Percentiles rank a stretch among this genome's conserved stretches.
phyloP scores from a whole-genome alignment of 345 rosid species.

The Nasturtium officinale region DNA sequence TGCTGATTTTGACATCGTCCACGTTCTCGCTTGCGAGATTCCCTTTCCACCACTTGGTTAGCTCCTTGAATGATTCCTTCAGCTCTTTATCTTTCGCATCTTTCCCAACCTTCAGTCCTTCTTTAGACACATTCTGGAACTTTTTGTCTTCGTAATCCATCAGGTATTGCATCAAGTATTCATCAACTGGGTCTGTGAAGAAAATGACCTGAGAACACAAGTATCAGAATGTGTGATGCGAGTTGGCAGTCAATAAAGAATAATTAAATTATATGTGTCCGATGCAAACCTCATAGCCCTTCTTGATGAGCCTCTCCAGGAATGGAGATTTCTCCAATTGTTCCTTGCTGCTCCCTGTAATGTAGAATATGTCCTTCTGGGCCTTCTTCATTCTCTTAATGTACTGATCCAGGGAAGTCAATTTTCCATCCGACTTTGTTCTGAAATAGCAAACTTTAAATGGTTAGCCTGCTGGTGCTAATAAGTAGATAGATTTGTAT shows the following conservation, averaged over 20 bases:
- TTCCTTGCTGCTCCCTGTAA: slow-evolving; percentile 93
- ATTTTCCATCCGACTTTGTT: slow-evolving; percentile 86
- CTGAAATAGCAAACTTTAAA: slow-evolving; percentile 47
- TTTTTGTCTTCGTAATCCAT: slow-evolving; percentile 95
- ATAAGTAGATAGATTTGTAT: background rate
- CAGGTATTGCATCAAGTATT: slow-evolving; percentile 96
- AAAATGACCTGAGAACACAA: slow-evolving; percentile 73
- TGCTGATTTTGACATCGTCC: slow-evolving; percentile 91
- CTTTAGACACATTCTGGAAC: slow-evolving; percentile 96
- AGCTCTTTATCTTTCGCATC: slow-evolving; percentile 79
- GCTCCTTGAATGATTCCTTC: slow-evolving; percentile 90
- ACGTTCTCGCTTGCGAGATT: slow-evolving; percentile 76
- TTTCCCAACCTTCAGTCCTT: slow-evolving; percentile 86
- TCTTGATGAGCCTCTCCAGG: slow-evolving; percentile 93
- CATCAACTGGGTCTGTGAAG: slow-evolving; percentile 98
- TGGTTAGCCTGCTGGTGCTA: slow-evolving; percentile 1
- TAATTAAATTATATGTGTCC: background rate
- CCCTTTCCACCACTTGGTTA: slow-evolving; percentile 94
- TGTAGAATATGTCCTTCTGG: slow-evolving; percentile 91
- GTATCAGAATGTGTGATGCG: background rate
- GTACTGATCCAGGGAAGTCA: slow-evolving; percentile 94
- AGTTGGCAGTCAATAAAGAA: background rate
- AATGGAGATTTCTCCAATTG: slow-evolving; percentile 94
- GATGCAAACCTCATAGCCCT: slow-evolving; percentile 78
- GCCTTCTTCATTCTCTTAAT: slow-evolving; percentile 88